Conservation (phyloP, 768 basidiomycete species). For the Boletus edulis region DNA sequence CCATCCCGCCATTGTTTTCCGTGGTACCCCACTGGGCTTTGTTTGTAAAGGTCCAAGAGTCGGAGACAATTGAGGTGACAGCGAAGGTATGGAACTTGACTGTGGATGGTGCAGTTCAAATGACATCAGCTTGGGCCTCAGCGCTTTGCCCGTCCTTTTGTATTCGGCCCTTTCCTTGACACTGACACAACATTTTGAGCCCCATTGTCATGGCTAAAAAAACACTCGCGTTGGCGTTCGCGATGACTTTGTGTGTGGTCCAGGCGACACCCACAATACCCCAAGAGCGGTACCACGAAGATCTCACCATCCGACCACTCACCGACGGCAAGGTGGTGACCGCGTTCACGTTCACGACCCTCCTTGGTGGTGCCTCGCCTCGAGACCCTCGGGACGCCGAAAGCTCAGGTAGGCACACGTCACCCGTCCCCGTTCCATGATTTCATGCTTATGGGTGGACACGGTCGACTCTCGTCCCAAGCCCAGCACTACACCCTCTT, state of each 20-base stretch:
- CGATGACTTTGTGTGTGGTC: conserved; percentile 9
- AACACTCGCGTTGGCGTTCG: not conserved
- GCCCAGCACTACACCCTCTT: conserved; percentile 87
- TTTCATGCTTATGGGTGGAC: not conserved
- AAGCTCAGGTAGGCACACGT: conserved; percentile 44
- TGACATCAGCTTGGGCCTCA: too few relatives aligned
- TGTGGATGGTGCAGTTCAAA: too few relatives aligned
- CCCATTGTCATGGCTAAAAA: not conserved
- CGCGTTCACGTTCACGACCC: conserved; percentile 75
- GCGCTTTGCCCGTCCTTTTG: too few relatives aligned
- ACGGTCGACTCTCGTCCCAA: conserved; percentile 24
- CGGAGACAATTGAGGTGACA: too few relatives aligned
- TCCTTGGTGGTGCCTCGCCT: conserved; percentile 51
- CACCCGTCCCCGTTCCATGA: not conserved
- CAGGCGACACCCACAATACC: not conserved
- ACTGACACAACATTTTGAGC: not conserved
- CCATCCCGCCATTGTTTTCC: too few relatives aligned
- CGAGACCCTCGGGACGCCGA: conserved; percentile 52
- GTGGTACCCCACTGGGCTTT: too few relatives aligned
- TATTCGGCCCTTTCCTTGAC: too few relatives aligned
- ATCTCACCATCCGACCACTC: conserved; percentile 56
- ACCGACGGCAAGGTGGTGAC: conserved; percentile 81
- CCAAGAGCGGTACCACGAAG: conserved; percentile 45
- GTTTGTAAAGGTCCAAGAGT: too few relatives aligned
- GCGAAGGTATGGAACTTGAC: too few relatives aligned